These are phyloP conservation scores for Russula virescens DNA, from an alignment of 768 basidiomycete species.

Conservation along the genomic window DNA sequence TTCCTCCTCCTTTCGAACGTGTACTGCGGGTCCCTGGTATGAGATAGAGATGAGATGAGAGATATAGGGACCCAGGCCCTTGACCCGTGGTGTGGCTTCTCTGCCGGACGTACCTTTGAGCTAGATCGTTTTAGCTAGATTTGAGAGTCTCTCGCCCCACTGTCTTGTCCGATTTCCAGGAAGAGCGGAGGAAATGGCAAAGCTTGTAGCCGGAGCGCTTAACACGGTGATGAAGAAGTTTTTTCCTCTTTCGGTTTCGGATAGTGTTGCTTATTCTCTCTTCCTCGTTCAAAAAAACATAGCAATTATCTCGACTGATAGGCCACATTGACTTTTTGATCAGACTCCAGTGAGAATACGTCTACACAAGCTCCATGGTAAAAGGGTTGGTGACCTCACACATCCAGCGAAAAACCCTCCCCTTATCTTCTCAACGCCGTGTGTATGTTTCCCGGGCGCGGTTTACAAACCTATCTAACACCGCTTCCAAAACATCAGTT, in stretches of 20 bases:
- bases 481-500: conserved; percentile 27
- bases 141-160: neutral
- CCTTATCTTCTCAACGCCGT: conserved; percentile 19
- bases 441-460: conserved; percentile 16
- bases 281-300: too few relatives aligned
- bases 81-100: neutral
- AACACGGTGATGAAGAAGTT: too few relatives aligned
- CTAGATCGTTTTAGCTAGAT: neutral
- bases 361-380: conserved; percentile 42
- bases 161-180: too few relatives aligned
- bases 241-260: too few relatives aligned
- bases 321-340: conserved; percentile 30
- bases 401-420: conserved; percentile 22
- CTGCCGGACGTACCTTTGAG: neutral
- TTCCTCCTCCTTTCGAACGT: neutral
- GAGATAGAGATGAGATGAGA: neutral
- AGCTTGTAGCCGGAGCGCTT: too few relatives aligned
- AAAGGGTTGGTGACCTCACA: conserved; percentile 34
- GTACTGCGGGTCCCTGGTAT: too few relatives aligned
- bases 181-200: too few relatives aligned
- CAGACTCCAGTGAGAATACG: neutral
- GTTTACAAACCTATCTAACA: conserved; percentile 27
- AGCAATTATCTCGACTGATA: conserved; percentile 24
- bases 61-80: conserved; percentile 3
- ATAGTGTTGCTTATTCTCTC: too few relatives aligned